Evolutionary conservation across 2,329 filamentous ascomycete species (phyloP).

Genomic region (Monosporascus sp.): DNA sequence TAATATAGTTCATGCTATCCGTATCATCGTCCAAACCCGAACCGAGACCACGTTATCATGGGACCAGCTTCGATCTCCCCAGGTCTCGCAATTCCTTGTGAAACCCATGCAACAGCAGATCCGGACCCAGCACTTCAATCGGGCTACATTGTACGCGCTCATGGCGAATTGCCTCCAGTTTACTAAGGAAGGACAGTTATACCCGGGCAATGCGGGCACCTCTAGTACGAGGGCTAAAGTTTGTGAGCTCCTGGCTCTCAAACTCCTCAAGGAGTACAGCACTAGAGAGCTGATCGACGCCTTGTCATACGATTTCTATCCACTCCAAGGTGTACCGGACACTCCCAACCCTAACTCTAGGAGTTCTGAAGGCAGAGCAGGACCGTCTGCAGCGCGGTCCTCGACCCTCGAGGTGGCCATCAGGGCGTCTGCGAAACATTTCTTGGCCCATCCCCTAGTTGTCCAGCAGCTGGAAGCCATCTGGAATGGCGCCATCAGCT

Average conservation of each 20-base stretch:
- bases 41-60: constrained; percentile 91
- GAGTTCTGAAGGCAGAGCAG: constrained; percentile 33
- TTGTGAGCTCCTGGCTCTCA: constrained; percentile 85
- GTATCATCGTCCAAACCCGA: constrained; percentile 73
- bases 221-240: constrained; percentile 81
- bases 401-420: constrained; percentile 93
- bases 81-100: constrained; percentile 90
- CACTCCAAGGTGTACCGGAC: constrained; percentile 70
- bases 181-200: constrained; percentile 75
- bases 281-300: constrained; percentile 90
- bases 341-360: constrained; percentile 32
- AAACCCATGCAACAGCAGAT: constrained; percentile 95
- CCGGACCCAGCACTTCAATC: constrained; percentile 73
- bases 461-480: constrained; percentile 95
- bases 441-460: constrained; percentile 84
- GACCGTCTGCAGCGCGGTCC: constrained; percentile 63
- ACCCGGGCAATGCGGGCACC: constrained; percentile 77
- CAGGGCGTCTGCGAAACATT: constrained; percentile 85
- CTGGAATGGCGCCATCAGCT: constrained; percentile 93
- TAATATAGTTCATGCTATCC: constrained; percentile 83
- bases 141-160: constrained; percentile 81
- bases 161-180: constrained; percentile 95
- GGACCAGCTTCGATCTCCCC: constrained; percentile 93
- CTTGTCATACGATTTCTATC: constrained; percentile 91
- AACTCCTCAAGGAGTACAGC: constrained; percentile 82